phyloP scores from a whole-genome alignment of 108 stramenopile genomes.

The Conticribra weissflogii region DNA sequence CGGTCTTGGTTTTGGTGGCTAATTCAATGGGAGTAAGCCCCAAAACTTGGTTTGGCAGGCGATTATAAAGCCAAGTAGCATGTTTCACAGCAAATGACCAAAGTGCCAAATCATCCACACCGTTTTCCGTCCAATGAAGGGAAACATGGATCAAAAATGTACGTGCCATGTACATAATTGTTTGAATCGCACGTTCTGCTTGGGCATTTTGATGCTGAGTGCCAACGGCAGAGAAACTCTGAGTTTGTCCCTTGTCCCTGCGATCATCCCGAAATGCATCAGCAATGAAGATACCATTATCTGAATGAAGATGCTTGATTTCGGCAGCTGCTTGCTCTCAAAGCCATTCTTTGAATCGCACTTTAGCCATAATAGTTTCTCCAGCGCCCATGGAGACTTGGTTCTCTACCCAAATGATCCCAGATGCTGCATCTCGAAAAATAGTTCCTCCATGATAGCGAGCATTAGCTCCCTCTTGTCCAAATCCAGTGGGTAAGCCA shows the following conservation, averaged over 20 bases:
- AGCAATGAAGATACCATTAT: slow-evolving; percentile 39
- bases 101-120: slow-evolving; percentile 1
- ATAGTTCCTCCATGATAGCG: slow-evolving; percentile 50
- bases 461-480: slow-evolving; percentile 23
- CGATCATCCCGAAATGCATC: no score
- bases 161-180: no score
- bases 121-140: slow-evolving; percentile 42
- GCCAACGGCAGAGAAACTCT: slow-evolving; percentile 39
- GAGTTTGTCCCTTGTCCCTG: slow-evolving; percentile 24
- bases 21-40: slow-evolving; percentile 28
- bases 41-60: slow-evolving; percentile 11
- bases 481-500: slow-evolving; percentile 32
- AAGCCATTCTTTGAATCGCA: slow-evolving; percentile 24
- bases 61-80: no score
- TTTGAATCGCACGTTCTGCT: no score
- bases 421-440: slow-evolving; percentile 48
- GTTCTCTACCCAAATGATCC: no score
- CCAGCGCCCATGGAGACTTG: no score
- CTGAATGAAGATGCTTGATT: no score
- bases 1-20: no score
- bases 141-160: slow-evolving; percentile 46
- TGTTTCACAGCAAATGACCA: slow-evolving; percentile 30
- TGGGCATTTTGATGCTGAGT: no score
- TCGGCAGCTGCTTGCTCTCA: no score
- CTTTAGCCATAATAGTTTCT: slow-evolving; percentile 3